phyloP scores from a whole-genome alignment of 2,329 filamentous ascomycete species.

The Hirsutella rhossiliensis region DNA sequence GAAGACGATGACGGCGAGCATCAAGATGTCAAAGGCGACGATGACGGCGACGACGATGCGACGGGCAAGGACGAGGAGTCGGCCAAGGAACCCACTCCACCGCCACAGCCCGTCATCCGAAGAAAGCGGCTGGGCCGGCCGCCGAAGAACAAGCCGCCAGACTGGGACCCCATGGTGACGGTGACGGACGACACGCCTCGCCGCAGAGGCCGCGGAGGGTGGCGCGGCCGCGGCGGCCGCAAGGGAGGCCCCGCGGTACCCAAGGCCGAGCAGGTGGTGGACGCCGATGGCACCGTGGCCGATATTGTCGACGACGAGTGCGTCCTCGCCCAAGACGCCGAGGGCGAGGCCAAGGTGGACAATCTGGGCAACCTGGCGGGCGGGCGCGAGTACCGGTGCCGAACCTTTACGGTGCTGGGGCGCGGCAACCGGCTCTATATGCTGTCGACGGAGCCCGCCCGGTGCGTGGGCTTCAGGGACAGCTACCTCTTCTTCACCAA shows the following conservation, averaged over 20 bases:
- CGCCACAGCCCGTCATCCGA: constrained; percentile 52
- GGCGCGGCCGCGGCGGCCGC: constrained; percentile 54
- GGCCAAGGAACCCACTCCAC: constrained; percentile 39
- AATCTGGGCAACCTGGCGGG: constrained; percentile 73
- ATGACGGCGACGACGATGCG: constrained; percentile 18
- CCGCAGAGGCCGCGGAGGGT: constrained; percentile 56
- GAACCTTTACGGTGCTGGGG: constrained; percentile 83
- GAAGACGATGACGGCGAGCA: constrained; percentile 10
- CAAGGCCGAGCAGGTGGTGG: constrained; percentile 72
- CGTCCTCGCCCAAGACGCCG: constrained; percentile 71
- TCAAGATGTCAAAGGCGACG: constrained; percentile 23
- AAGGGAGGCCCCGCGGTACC: constrained; percentile 61
- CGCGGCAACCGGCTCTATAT: constrained; percentile 86
- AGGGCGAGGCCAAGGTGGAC: constrained; percentile 89
- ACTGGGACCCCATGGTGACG: constrained; percentile 57
- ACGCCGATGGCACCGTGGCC: constrained; percentile 87
- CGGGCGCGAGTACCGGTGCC: constrained; percentile 85
- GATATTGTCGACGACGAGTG: constrained; percentile 90
- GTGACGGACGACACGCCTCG: constrained; percentile 47
- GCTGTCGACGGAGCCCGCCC: constrained; percentile 93
- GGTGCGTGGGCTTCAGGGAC: constrained; percentile 93
- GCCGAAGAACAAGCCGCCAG: constrained; percentile 71
- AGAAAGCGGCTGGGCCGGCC: constrained; percentile 74
- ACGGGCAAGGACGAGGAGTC: constrained; percentile 29
- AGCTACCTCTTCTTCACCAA: constrained; percentile 99